Percentiles rank a stretch among this genome's conserved stretches.
phyloP scores from a whole-genome alignment of 108 stramenopile species.

The Epipyxis sp. region DNA sequence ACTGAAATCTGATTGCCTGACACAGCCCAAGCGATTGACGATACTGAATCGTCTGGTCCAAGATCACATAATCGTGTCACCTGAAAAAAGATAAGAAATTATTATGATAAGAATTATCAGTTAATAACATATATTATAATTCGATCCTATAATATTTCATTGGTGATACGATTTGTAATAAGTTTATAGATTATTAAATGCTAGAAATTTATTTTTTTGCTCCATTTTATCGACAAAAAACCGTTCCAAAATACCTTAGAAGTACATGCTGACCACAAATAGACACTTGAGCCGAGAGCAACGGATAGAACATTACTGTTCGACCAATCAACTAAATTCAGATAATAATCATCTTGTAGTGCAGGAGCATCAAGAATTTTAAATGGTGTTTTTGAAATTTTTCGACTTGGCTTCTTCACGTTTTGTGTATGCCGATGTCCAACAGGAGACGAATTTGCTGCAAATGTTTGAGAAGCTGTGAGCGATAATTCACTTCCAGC shows the following conservation, averaged over 20 bases:
- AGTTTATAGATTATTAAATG: no score
- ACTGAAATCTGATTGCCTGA: slow-evolving; percentile 78
- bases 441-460: background rate
- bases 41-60: slow-evolving; percentile 66
- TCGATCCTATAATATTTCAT: no score
- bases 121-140: no score
- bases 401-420: background rate
- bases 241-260: no score
- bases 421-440: no score
- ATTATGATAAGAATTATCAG: no score
- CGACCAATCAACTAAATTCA: slow-evolving; percentile 96
- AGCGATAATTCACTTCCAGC: background rate
- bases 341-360: slow-evolving; percentile 96
- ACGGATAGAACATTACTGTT: slow-evolving; percentile 91
- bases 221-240: no score
- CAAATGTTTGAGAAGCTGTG: background rate
- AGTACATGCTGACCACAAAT: slow-evolving; percentile 85
- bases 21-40: slow-evolving; percentile 88
- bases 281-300: slow-evolving; percentile 85
- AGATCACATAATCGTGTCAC: no score
- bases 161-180: no score
- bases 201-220: no score
- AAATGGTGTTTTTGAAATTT: slow-evolving; percentile 84
- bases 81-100: no score
- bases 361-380: slow-evolving; percentile 98